A percentile compares a stretch with the other conserved stretches of the same genome.
Evolutionary conservation across 2,329 filamentous ascomycete species (phyloP).

Genomic region (Thielaviopsis punctulata): DNA sequence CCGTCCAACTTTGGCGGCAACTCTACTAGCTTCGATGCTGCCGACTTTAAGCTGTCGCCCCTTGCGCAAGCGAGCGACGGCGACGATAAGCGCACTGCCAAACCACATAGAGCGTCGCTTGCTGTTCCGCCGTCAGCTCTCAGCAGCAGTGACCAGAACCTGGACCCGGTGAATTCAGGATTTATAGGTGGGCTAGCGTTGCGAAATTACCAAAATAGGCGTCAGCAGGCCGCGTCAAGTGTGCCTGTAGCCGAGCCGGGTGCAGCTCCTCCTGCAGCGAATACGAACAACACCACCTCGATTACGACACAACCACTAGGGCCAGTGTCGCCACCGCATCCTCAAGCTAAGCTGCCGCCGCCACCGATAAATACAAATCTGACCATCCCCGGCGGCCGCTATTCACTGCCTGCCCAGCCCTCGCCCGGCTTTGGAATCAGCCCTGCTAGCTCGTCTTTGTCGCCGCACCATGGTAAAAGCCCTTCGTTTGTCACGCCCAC

Average conservation of each 20-base stretch:
- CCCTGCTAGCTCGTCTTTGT: slow-evolving; percentile 3
- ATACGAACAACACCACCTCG: background rate
- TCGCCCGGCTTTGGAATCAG: slow-evolving; percentile 6
- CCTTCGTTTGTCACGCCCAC: slow-evolving; percentile 33
- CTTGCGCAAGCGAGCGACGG: slow-evolving; percentile 5
- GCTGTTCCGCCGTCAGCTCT: slow-evolving; percentile 15
- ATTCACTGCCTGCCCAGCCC: slow-evolving; percentile 8
- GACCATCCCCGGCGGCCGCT: background rate
- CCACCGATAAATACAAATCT: slow-evolving; percentile 15
- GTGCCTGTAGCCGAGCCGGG: slow-evolving; percentile 1
- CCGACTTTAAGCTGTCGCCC: slow-evolving; percentile 14
- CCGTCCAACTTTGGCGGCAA: slow-evolving; percentile 14
- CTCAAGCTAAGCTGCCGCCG: slow-evolving; percentile 16
- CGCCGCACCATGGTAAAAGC: slow-evolving; percentile 16
- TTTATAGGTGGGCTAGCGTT: slow-evolving; percentile 40
- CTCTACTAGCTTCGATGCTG: slow-evolving; percentile 9
- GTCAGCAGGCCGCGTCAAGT: slow-evolving; percentile 16
- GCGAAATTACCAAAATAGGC: slow-evolving; percentile 29
- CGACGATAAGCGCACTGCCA: slow-evolving; percentile 8
- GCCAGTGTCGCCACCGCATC: background rate
- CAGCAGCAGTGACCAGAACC: slow-evolving; percentile 18
- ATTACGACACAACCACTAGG: background rate
- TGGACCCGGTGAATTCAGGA: slow-evolving; percentile 23
- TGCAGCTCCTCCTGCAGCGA: background rate
- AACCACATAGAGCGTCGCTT: slow-evolving; percentile 11